Base-by-base conservation (phyloP, 331 rosid species). In the Phaseolus coccineus region DNA sequence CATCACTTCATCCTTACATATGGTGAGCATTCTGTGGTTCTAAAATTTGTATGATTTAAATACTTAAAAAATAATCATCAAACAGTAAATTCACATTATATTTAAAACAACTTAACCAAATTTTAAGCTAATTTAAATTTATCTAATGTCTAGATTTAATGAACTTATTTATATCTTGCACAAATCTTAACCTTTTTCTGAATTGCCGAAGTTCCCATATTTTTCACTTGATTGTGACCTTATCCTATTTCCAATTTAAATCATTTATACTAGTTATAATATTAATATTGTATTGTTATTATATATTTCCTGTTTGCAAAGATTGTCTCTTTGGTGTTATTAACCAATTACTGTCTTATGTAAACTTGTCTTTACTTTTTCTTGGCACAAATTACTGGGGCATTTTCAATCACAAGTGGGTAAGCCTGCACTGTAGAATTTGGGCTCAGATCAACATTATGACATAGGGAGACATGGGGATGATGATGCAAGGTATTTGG, bases 361-460 rank as follows among this genome's bases (percentile, higher is more conserved):
- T 39, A 44, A 74, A 50, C 55, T 50, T 55, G 52, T 31, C 15
- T 40, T 57, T n/a, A 5, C 53, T 61, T 53, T 58, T 77, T 62
- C 44, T 58, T 69, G 82, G 76, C 37, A 59, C 92, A 94, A 96
- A 68, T 94, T 94, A 87, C 86, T 91, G 81, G 97, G 98, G 44
- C 80, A 91, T 87, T 89, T 84, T 81, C 97, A 90, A 84, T 94
- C 98, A n/a, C 94, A 84, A 67, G 88, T 67, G 59, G 91, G 88
- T 72, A 91, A 87, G 84, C 89, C 96, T 79, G 87, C 95, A 52
- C 80, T 90, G 14, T 94, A 97, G 98, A 97, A 91, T 52, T 84
- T 94, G 80, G 94, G 80, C 77, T 86, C 96, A 7, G 92, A 94
- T 81, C 92, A 90, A 62, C 94, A 89, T 76, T 76, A 81, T 75